These are phyloP conservation scores for Xylariomycetidae sp. DNA, from an alignment of 2,329 filamentous ascomycete genomes.

Conservation along the genomic window DNA sequence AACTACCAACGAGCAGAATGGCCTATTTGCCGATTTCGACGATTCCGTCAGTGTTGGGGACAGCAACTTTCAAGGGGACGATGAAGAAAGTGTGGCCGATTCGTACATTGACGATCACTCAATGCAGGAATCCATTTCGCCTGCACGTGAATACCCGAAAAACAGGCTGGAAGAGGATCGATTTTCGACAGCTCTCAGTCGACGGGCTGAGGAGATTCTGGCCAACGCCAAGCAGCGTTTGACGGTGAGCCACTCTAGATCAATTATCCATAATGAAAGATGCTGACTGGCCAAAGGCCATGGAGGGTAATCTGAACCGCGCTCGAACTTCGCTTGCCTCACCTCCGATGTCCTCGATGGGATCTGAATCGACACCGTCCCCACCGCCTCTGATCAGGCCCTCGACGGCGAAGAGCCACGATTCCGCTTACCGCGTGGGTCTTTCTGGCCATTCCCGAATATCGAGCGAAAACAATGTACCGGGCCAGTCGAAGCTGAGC, in stretches of 20 bases:
- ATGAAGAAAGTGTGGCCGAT: conserved; percentile 57
- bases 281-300: conserved; percentile 54
- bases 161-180: conserved; percentile 45
- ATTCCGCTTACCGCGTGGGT: conserved; percentile 16
- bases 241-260: conserved; percentile 54
- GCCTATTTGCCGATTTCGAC: conserved; percentile 55
- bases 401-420: conserved; percentile 28
- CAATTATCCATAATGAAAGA: background rate
- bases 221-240: conserved; percentile 87
- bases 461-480: conserved; percentile 54
- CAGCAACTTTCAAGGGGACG: conserved; percentile 60
- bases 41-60: conserved; percentile 57
- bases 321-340: conserved; percentile 63
- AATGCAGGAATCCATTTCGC: conserved; percentile 22
- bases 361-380: conserved; percentile 47
- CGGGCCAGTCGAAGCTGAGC: conserved; percentile 34
- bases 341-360: conserved; percentile 29
- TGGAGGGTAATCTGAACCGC: conserved; percentile 85
- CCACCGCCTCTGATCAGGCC: conserved; percentile 41
- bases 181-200: conserved; percentile 71
- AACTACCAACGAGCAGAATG: conserved; percentile 42
- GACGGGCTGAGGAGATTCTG: conserved; percentile 81
- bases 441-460: conserved; percentile 51
- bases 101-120: conserved; percentile 45
- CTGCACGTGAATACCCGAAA: conserved; percentile 19